Evolutionary conservation across 106 monocot species (phyloP).

Genomic region (Dactylorhiza incarnata): DNA sequence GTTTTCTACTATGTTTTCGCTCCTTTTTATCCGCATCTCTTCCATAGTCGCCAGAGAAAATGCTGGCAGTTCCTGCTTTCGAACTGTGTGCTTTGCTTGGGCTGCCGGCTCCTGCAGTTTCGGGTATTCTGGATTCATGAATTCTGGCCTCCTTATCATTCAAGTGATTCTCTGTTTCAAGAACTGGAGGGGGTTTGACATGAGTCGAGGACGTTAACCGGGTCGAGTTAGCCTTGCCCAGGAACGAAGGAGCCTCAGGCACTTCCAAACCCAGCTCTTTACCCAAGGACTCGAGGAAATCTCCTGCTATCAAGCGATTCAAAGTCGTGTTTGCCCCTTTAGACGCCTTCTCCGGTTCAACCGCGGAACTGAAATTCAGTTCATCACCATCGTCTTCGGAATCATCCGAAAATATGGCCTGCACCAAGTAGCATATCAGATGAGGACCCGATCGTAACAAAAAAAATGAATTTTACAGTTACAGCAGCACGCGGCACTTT

Average conservation of each 20-base stretch:
- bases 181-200: slow-evolving; percentile 11
- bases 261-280: slow-evolving; percentile 85
- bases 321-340: slow-evolving; percentile 77
- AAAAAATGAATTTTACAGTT: too few species aligned
- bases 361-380: slow-evolving; percentile 4
- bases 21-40: slow-evolving; percentile 9
- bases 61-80: not conserved
- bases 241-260: slow-evolving; percentile 19
- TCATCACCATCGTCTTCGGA: slow-evolving; percentile 47
- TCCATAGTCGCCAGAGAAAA: slow-evolving; percentile 2
- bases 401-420: slow-evolving; percentile 98
- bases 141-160: not conserved
- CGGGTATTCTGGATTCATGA: slow-evolving; percentile 8
- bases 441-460: not conserved
- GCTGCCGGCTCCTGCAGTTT: not conserved
- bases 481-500: too few species aligned
- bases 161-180: not conserved
- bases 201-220: slow-evolving; percentile 8
- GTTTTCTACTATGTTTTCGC: slow-evolving; percentile 14
- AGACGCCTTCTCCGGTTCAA: slow-evolving; percentile 38
- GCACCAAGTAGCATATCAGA: not conserved
- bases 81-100: not conserved
- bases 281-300: slow-evolving; percentile 91
- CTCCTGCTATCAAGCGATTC: slow-evolving; percentile 82
- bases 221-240: slow-evolving; percentile 6